These are phyloP conservation scores for Ilyonectria mors-panacis DNA, from an alignment of 2,329 filamentous ascomycete genomes.

Conservation along the genomic window DNA sequence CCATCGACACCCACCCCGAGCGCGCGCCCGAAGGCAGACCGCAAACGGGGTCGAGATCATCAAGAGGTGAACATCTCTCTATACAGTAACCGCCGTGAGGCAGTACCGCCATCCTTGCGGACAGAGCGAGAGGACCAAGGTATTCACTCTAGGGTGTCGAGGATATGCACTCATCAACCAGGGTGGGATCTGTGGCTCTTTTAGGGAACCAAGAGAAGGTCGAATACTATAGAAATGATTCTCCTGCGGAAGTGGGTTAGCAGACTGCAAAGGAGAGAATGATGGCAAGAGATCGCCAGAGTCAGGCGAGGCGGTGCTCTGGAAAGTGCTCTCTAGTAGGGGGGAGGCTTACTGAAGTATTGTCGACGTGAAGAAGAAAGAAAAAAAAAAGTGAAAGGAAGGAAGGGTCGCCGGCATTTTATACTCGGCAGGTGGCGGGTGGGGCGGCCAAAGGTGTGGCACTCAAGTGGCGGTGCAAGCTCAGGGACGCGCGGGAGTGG, in stretches of 20 bases:
- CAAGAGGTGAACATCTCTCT: constrained; percentile 79
- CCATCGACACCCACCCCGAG: constrained; percentile 53
- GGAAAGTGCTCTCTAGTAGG: constrained; percentile 46
- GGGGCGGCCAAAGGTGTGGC: constrained; percentile 11
- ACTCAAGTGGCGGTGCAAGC: constrained; percentile 10
- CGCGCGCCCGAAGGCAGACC: too few relatives aligned
- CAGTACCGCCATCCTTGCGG: constrained; percentile 65
- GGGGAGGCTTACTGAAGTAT: constrained; percentile 53
- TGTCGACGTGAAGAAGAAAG: constrained; percentile 64
- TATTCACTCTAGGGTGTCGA: too few relatives aligned
- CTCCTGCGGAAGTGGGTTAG: constrained; percentile 61
- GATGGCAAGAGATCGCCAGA: constrained; percentile 37
- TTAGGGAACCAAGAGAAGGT: too few relatives aligned
- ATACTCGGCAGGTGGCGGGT: too few relatives aligned
- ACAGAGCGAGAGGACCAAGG: too few relatives aligned
- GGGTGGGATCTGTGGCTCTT: too few relatives aligned
- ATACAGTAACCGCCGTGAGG: constrained; percentile 68
- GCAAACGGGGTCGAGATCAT: constrained; percentile 81
- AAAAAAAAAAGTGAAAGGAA: constrained; percentile 57
- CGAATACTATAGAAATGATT: constrained; percentile 93
- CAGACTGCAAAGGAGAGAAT: not conserved
- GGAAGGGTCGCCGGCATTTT: too few relatives aligned
- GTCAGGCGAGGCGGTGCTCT: constrained; percentile 5
- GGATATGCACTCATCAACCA: too few relatives aligned
- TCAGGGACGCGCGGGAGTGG: constrained; percentile 25